A percentile compares a stretch with the other conserved stretches of the same genome.
Conservation (phyloP, 2,329 filamentous ascomycete genomes). For the Tolypocladium tundrense region DNA sequence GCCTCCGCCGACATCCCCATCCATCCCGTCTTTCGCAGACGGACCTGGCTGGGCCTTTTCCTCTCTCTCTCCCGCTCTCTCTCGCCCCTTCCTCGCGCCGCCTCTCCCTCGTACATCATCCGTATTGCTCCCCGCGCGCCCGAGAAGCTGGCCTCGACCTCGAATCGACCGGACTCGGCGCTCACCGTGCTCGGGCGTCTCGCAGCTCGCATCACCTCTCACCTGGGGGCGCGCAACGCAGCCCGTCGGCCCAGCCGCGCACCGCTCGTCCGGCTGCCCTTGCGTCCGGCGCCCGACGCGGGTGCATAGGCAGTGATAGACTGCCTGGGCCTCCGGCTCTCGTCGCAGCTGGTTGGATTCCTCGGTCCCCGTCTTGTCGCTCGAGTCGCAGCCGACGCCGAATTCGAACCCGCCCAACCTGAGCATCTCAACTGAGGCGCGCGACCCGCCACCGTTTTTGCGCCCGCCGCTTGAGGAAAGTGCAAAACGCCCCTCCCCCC, state of each 20-base stretch:
- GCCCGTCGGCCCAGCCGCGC: neutral
- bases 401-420: neutral
- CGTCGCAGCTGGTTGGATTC: neutral
- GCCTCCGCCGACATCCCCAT: neutral
- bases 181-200: neutral
- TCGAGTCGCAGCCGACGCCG: neutral
- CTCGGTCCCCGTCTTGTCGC: neutral
- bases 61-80: neutral
- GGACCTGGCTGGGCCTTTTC: neutral
- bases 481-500: neutral
- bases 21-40: neutral
- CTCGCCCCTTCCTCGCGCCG: neutral
- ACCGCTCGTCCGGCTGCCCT: neutral
- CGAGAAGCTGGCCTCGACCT: neutral
- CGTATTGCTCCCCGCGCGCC: no score
- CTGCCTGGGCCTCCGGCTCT: neutral
- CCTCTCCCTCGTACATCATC: neutral
- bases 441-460: neutral
- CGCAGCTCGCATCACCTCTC: neutral
- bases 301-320: neutral
- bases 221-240: neutral
- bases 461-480: neutral
- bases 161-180: neutral
- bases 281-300: neutral
- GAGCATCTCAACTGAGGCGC: neutral